These are phyloP conservation scores for Trypanosoma theileri DNA, from an alignment of 208 protist species.

Conservation along the genomic window DNA sequence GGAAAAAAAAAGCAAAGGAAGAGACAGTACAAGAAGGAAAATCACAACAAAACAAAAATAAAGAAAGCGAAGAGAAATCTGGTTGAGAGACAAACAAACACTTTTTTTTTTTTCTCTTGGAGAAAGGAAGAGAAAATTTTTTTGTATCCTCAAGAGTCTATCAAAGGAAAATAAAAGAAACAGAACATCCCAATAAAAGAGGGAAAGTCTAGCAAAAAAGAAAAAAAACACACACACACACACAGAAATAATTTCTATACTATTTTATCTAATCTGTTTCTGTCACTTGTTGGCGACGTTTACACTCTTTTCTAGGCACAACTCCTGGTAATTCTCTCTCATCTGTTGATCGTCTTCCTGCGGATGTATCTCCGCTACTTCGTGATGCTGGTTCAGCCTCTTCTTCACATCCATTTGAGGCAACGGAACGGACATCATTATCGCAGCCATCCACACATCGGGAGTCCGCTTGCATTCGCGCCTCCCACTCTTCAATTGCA, in stretches of 20 bases:
- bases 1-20: not conserved
- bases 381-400: constrained; percentile 20
- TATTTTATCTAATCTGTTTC: not conserved
- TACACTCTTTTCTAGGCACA: not conserved
- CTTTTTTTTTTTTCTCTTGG: no score
- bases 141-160: no score
- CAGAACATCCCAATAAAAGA: not conserved
- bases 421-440: constrained; percentile 34
- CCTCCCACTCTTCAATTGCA: constrained; percentile 86
- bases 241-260: no score
- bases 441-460: constrained; percentile 10
- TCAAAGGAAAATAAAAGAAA: constrained; percentile 13
- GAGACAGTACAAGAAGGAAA: not conserved
- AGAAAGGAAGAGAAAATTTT: no score
- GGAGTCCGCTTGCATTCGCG: constrained; percentile 51
- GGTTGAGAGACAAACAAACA: constrained; percentile 1
- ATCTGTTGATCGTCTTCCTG: constrained; percentile 10
- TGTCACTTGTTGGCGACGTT: not conserved
- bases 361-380: constrained; percentile 4
- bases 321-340: not conserved
- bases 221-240: no score
- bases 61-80: constrained; percentile 9
- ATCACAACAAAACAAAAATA: not conserved
- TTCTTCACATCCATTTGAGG: constrained; percentile 16
- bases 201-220: no score